Base-by-base conservation (phyloP, 2,329 filamentous ascomycete genomes). In the Claviceps pazoutovae region DNA sequence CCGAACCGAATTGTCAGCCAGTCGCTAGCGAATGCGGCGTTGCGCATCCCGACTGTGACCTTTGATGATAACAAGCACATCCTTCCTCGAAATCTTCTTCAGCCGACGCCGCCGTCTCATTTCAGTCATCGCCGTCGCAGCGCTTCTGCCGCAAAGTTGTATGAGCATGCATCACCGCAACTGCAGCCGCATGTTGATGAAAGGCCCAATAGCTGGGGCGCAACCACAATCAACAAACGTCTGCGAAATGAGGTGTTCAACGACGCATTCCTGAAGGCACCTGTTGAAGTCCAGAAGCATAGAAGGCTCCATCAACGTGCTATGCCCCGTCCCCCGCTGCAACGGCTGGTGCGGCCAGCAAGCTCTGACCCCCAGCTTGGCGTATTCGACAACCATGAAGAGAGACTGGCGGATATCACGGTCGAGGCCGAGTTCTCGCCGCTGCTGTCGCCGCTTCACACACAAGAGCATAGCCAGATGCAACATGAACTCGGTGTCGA, bases 11-110 rank as follows among this genome's bases (percentile, higher is more conserved):
- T 83, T 46, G 71, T 83, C 56, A 83, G 80, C 64, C 89, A 95
- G 64, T 94, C 88, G 13, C 76, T 95, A 54, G 78, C 86, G 52
- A 78, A 79, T 38, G 65, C 69, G 34, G 71, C 71, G 26, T 77
- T 80, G 37, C 79, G 84, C 21, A 80, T 95, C 34, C 90, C 91
- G 2, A 91, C 93, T 42, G 91, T 97, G 46, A 88, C 93, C 0
- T 88, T 96, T 55, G 87, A 91, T 61, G 90, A 96, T 64, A 97
- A 97, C 64, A 81, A 85, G 57, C 91, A 97, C 63, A 95, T 97
- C 53, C 82, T 96, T 43, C 91, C 91, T 1, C 82, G 88, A 46
- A 87, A 86, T 60, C 75, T 96, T 30, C 84, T 96, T 48, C 80
- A 82, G 51, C 74, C 83, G 17, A 74, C 81, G 34, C 62, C 68